Evolutionary conservation across 2,329 filamentous ascomycete species (phyloP).

Genomic region (Fusarium lyarnte): DNA sequence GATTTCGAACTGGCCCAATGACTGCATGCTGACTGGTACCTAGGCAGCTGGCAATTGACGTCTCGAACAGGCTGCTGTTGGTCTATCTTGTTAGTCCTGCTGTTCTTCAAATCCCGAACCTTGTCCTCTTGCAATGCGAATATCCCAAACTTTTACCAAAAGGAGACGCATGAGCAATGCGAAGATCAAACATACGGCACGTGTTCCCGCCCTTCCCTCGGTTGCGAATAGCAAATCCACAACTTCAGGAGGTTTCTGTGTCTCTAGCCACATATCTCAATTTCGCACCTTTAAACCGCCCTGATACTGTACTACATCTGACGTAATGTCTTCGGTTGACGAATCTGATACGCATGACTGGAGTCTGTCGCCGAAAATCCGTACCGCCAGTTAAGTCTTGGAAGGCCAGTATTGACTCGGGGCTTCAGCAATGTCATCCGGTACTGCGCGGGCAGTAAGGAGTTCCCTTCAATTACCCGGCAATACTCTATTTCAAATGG

Average conservation of each 20-base stretch:
- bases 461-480: background rate
- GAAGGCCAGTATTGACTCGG: too few relatives aligned
- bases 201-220: background rate
- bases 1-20: background rate
- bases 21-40: background rate
- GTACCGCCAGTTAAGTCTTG: background rate
- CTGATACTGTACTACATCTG: background rate
- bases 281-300: background rate
- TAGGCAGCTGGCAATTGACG: background rate
- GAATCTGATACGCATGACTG: background rate
- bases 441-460: background rate
- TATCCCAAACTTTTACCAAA: background rate
- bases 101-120: background rate
- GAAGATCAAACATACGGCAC: slow-evolving; percentile 6
- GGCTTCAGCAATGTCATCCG: background rate
- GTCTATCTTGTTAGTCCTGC: background rate
- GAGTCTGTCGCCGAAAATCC: background rate
- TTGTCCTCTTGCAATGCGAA: background rate
- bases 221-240: background rate
- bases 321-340: background rate
- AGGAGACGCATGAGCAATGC: background rate
- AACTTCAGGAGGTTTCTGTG: background rate
- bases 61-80: background rate
- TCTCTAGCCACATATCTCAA: background rate
- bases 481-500: background rate